Evolutionary conservation across 805 yeast species (phyloP).

Genomic region (Peterozyma xylosa): DNA sequence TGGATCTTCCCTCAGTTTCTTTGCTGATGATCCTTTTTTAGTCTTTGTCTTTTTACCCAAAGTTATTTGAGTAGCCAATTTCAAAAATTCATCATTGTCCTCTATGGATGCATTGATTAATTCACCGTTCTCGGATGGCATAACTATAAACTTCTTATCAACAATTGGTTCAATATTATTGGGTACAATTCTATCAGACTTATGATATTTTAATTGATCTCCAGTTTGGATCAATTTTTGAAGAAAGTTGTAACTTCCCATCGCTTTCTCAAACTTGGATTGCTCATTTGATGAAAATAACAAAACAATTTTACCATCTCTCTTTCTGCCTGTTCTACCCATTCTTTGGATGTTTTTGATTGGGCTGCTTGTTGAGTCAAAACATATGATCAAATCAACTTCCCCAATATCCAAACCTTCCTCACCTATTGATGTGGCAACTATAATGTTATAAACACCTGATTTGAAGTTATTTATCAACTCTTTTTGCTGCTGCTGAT

Average conservation of each 20-base stretch:
- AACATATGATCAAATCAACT: constrained; percentile 89
- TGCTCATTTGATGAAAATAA: constrained; percentile 75
- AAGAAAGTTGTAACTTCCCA: constrained; percentile 73
- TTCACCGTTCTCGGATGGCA: constrained; percentile 65
- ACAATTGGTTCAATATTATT: constrained; percentile 44
- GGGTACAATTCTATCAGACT: constrained; percentile 68
- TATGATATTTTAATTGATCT: constrained; percentile 31
- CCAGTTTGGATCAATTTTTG: constrained; percentile 60
- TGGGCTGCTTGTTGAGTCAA: constrained; percentile 89
- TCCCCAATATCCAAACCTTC: constrained; percentile 98
- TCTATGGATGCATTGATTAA: constrained; percentile 42
- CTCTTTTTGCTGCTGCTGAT: constrained; percentile 79
- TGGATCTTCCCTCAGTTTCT: constrained; percentile 4
- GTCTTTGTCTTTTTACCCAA: constrained; percentile 24
- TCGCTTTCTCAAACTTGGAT: constrained; percentile 71
- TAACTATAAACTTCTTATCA: constrained; percentile 46
- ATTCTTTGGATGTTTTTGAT: constrained; percentile 90
- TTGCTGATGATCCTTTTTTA: constrained; percentile 14
- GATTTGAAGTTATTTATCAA: constrained; percentile 64
- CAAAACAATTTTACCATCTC: constrained; percentile 77
- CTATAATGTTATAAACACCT: constrained; percentile 72
- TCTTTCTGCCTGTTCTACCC: constrained; percentile 97
- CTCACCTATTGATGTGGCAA: constrained; percentile 96
- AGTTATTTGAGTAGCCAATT: constrained; percentile 61
- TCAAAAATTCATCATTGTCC: constrained; percentile 53